Evolutionary conservation across 2,329 filamentous ascomycete species (phyloP).

Genomic region (Dactylellina sp.): DNA sequence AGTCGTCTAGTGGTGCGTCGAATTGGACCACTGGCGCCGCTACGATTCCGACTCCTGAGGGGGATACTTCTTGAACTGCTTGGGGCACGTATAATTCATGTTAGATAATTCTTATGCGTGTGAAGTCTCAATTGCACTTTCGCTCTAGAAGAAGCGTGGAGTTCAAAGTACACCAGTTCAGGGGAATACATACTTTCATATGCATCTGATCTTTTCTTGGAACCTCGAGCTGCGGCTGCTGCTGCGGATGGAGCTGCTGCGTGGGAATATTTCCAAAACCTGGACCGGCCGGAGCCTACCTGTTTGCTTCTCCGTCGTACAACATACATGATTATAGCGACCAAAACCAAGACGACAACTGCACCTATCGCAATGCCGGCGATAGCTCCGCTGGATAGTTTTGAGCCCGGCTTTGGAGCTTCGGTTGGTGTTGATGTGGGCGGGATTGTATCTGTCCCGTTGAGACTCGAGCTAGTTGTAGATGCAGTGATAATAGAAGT

Average conservation of each 20-base stretch:
- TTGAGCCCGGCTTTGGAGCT: neutral
- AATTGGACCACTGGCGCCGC: neutral
- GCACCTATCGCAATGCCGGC: conserved; percentile 5
- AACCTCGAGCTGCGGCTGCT: neutral
- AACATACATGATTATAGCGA: neutral
- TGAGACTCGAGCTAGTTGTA: no score
- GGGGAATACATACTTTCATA: neutral
- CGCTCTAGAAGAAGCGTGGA: no score
- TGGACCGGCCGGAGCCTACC: neutral
- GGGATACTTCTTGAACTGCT: neutral
- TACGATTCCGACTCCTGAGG: neutral
- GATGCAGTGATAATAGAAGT: no score
- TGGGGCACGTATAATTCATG: neutral
- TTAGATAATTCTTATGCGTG: no score
- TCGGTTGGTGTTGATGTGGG: neutral
- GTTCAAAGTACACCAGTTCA: no score
- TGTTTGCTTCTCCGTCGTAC: neutral
- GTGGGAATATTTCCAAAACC: neutral
- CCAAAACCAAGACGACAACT: neutral
- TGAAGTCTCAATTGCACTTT: no score
- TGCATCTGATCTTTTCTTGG: neutral
- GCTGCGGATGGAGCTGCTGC: neutral
- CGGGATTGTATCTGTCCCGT: neutral
- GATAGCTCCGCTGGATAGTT: neutral
- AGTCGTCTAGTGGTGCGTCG: conserved; percentile 9